These are phyloP conservation scores for Chrysoporthe deuterocubensis DNA, from an alignment of 2,329 filamentous ascomycete species.

Conservation along the genomic window DNA sequence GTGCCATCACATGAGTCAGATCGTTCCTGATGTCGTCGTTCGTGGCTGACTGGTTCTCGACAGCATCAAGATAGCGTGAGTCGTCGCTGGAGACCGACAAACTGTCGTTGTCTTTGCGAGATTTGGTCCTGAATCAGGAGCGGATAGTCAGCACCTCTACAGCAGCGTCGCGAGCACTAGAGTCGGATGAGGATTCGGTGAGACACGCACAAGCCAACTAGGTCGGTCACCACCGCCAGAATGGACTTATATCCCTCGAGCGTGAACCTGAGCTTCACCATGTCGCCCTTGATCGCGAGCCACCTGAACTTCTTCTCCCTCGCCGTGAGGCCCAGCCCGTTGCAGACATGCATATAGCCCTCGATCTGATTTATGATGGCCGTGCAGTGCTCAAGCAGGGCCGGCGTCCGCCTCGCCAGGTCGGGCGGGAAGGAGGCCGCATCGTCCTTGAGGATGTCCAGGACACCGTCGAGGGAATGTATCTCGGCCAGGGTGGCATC, in stretches of 20 bases:
- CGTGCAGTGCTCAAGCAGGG: constrained; percentile 42
- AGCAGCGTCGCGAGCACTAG: too few species aligned
- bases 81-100: constrained; percentile 20
- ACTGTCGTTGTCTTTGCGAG: constrained; percentile 31
- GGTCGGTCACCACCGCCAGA: constrained; percentile 46
- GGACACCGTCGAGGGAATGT: constrained; percentile 45
- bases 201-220: constrained; percentile 44
- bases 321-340: constrained; percentile 37
- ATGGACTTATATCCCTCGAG: constrained; percentile 45
- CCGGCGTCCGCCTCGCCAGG: constrained; percentile 42
- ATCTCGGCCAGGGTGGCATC: constrained; percentile 46
- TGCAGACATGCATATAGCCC: constrained; percentile 39
- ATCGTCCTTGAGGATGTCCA: constrained; percentile 46
- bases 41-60: constrained; percentile 2
- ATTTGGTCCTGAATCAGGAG: constrained; percentile 19
- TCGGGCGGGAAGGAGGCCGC: constrained; percentile 41
- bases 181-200: not conserved
- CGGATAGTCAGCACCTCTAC: constrained; percentile 10
- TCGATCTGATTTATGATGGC: constrained; percentile 43
- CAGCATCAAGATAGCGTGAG: constrained; percentile 14
- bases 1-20: constrained; percentile 39
- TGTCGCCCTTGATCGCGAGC: constrained; percentile 40
- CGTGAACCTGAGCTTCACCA: constrained; percentile 38
- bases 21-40: constrained; percentile 35
- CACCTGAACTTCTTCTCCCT: constrained; percentile 44